phyloP scores from a whole-genome alignment of 768 basidiomycete species.

The Lentinula detonsa region DNA sequence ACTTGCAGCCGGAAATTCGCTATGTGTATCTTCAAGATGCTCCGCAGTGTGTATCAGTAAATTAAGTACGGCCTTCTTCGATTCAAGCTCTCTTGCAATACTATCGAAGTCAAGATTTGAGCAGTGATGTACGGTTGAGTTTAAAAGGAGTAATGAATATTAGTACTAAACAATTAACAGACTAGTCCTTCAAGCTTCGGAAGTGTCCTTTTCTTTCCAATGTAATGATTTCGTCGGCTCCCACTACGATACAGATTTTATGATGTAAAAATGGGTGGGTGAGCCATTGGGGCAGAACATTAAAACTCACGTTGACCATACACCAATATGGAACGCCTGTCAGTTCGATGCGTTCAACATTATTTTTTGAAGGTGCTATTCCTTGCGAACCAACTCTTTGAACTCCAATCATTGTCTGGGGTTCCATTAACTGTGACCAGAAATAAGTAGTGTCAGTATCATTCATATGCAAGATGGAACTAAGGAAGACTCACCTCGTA shows the following conservation, averaged over 20 bases:
- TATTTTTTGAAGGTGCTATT: not conserved
- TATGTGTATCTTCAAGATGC: no score
- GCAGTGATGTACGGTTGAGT: no score
- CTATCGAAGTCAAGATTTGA: no score
- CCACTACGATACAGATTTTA: not conserved
- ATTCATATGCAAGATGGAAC: no score
- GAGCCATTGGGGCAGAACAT: not conserved
- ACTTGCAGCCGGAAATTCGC: no score
- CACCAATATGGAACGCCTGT: constrained; percentile 3
- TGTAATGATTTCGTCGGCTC: not conserved
- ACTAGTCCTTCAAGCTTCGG: not conserved
- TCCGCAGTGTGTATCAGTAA: no score
- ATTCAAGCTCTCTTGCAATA: no score
- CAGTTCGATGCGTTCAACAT: not conserved
- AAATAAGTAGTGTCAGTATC: no score
- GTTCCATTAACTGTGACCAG: not conserved
- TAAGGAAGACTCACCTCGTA: not conserved
- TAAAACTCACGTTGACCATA: constrained; percentile 2
- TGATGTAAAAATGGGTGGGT: not conserved
- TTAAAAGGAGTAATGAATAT: no score
- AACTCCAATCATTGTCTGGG: not conserved
- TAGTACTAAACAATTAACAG: no score
- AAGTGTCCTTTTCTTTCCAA: not conserved
- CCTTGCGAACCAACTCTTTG: not conserved
- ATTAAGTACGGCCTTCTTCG: no score